Conservation (phyloP, 73 alveolate genomes). For the Tetrahymena thermophila region DNA sequence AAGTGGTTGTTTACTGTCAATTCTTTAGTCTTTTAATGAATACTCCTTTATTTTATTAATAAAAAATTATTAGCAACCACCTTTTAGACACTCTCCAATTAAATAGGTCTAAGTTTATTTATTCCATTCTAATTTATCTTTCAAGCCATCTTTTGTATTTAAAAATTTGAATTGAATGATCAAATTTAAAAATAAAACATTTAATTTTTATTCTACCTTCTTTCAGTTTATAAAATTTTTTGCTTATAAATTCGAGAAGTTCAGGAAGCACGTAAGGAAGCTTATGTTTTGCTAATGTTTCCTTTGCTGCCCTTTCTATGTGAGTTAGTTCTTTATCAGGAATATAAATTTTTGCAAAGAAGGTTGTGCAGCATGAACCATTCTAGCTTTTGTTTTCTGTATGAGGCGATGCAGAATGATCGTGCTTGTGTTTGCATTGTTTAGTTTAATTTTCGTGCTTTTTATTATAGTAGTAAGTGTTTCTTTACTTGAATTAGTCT, state of each 20-base stretch:
- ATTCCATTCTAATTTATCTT: slow-evolving; percentile 37
- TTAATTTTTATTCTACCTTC: background rate
- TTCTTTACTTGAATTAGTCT: slow-evolving; percentile 19
- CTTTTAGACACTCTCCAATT: slow-evolving; percentile 31
- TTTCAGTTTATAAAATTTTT: slow-evolving; percentile 19
- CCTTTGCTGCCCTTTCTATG: slow-evolving; percentile 13
- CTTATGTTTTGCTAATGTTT: background rate
- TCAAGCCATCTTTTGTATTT: background rate
- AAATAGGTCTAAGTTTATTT: slow-evolving; percentile 20
- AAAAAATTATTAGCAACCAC: slow-evolving; percentile 23
- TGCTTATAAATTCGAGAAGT: background rate
- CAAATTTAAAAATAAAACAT: background rate
- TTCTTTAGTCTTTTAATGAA: background rate
- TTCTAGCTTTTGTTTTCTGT: background rate
- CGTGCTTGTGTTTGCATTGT: background rate
- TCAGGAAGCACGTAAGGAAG: background rate
- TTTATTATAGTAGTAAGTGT: slow-evolving; percentile 6
- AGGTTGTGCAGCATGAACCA: slow-evolving; percentile 21
- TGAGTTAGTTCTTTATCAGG: slow-evolving; percentile 24
- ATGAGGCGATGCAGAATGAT: background rate
- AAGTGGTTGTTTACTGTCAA: slow-evolving; percentile 5
- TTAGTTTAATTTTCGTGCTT: background rate
- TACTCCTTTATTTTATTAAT: background rate
- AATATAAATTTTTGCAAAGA: slow-evolving; percentile 35
- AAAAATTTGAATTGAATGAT: background rate